Evolutionary conservation across 2,329 filamentous ascomycete species (phyloP).

Genomic region (Allantophomopsis cytisporea): DNA sequence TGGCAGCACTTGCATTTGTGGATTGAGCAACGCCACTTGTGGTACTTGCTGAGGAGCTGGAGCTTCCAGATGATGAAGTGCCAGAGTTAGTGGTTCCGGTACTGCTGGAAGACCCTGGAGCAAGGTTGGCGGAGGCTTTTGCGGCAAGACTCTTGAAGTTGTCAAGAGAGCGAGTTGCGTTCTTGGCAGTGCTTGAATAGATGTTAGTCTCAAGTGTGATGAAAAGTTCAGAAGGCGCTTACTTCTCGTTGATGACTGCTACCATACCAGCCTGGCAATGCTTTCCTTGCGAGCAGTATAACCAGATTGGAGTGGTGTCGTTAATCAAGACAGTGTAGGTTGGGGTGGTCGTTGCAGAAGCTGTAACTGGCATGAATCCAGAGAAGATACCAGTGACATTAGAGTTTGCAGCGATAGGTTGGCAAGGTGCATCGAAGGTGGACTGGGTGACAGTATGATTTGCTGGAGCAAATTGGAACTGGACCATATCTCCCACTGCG

Average conservation of each 20-base stretch:
- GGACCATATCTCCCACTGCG: conserved; percentile 45
- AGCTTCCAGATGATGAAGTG: conserved; percentile 4
- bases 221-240: conserved; percentile 15
- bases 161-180: conserved; percentile 34
- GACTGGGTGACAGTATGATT: conserved; percentile 77
- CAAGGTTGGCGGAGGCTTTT: conserved; percentile 23
- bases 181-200: conserved; percentile 21
- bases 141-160: conserved; percentile 22
- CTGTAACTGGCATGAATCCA: conserved; percentile 51
- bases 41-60: conserved; percentile 2
- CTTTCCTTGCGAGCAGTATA: conserved; percentile 61
- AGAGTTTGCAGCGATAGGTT: conserved; percentile 36
- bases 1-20: background rate
- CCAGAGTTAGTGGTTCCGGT: conserved; percentile 2
- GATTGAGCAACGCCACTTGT: conserved; percentile 1
- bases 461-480: conserved; percentile 51
- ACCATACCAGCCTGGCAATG: conserved; percentile 47
- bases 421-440: conserved; percentile 57
- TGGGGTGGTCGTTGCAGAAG: conserved; percentile 36
- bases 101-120: conserved; percentile 16
- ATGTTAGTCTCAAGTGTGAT: background rate
- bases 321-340: conserved; percentile 62
- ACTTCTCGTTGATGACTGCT: conserved; percentile 35
- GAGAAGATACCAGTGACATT: conserved; percentile 49
- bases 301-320: conserved; percentile 59